phyloP scores from a whole-genome alignment of 805 yeast species.

The Nakazawaea sp. region DNA sequence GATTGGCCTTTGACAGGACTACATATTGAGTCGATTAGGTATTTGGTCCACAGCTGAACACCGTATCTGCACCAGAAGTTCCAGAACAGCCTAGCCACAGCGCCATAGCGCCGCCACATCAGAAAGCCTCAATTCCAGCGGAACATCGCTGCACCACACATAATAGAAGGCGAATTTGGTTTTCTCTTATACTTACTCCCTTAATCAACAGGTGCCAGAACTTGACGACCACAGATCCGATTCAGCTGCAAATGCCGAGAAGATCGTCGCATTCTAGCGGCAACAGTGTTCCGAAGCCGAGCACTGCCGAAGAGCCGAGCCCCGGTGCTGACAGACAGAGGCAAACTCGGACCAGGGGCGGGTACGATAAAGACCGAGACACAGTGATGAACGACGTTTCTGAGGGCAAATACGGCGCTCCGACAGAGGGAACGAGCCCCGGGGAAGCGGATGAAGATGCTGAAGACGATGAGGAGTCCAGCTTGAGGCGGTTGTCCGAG shows the following conservation, averaged over 20 bases:
- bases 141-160: no score
- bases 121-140: no score
- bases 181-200: no score
- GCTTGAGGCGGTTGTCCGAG: slow-evolving; percentile 27
- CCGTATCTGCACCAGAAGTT: no score
- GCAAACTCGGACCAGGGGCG: slow-evolving; percentile 1
- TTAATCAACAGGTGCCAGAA: no score
- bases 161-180: no score
- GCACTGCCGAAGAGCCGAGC: neutral
- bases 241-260: slow-evolving; percentile 10
- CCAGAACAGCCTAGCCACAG: no score
- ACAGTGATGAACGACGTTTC: slow-evolving; percentile 9
- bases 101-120: no score
- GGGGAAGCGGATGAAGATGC: slow-evolving; percentile 14
- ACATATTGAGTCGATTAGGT: no score
- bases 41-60: no score
- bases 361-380: slow-evolving; percentile 9
- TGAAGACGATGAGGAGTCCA: slow-evolving; percentile 21
- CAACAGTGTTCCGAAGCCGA: neutral
- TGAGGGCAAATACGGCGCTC: neutral
- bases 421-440: slow-evolving; percentile 7
- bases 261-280: neutral
- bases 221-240: no score
- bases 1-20: no score
- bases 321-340: neutral